Evolutionary conservation across 306 rosid species (phyloP).

Genomic region (Vigna unguiculata): DNA sequence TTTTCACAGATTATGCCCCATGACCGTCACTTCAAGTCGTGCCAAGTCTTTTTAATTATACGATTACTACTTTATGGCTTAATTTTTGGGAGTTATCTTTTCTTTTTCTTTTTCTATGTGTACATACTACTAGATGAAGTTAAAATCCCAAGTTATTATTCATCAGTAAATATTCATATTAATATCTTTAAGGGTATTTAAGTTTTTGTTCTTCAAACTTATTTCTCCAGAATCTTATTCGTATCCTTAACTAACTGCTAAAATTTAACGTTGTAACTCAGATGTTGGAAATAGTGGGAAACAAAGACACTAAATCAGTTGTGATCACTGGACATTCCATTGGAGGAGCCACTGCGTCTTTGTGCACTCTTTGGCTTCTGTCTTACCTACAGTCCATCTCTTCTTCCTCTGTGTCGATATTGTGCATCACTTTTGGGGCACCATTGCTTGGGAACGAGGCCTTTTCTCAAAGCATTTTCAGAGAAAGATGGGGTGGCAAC

Average conservation of each 20-base stretch:
- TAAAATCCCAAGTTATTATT: slow-evolving; percentile 11
- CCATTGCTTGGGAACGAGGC: slow-evolving; percentile 78
- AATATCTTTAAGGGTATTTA: not conserved
- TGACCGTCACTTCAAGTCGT: not conserved
- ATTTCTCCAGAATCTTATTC: slow-evolving; percentile 4
- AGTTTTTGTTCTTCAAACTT: slow-evolving; percentile 22
- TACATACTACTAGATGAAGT: not conserved
- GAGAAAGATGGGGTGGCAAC: slow-evolving; percentile 79
- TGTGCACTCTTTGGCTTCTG: slow-evolving; percentile 79
- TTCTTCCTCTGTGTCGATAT: slow-evolving; percentile 48
- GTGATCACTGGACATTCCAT: slow-evolving; percentile 90
- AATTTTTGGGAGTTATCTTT: not conserved
- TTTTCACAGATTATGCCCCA: not conserved
- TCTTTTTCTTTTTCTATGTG: not conserved
- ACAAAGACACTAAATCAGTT: slow-evolving; percentile 62
- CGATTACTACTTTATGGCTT: not conserved
- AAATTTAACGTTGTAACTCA: slow-evolving; percentile 46
- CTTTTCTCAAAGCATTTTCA: slow-evolving; percentile 66
- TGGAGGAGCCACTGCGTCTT: slow-evolving; percentile 86
- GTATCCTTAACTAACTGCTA: slow-evolving; percentile 32
- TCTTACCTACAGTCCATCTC: slow-evolving; percentile 58
- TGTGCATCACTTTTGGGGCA: slow-evolving; percentile 86
- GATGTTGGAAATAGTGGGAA: slow-evolving; percentile 55
- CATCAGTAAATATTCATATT: not conserved
- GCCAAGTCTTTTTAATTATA: not conserved